These are phyloP conservation scores for Leccinum griseonigrum DNA, from an alignment of 1,284 basidiomycete genomes.

Conservation along the genomic window DNA sequence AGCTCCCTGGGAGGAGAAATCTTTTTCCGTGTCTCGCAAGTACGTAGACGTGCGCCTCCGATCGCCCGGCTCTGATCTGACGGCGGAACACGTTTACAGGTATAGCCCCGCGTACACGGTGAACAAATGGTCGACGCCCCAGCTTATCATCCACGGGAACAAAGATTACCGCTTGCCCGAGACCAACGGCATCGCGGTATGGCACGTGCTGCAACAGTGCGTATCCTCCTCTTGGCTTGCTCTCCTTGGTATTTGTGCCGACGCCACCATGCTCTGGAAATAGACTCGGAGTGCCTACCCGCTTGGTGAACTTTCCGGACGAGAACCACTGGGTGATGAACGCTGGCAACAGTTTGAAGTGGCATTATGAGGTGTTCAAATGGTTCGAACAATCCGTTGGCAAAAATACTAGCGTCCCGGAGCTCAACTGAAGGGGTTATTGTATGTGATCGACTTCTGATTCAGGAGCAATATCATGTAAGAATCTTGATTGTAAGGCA, in stretches of 20 bases:
- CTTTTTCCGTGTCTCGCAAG: conserved; percentile 55
- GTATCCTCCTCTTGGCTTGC: conserved; percentile 28
- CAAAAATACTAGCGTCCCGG: conserved; percentile 5
- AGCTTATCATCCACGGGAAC: conserved; percentile 82
- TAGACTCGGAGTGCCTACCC: conserved; percentile 73
- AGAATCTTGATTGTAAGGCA: conserved; percentile 1
- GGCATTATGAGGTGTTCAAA: conserved; percentile 86
- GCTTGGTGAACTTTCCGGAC: conserved; percentile 87
- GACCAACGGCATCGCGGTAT: conserved; percentile 77
- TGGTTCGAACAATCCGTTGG: conserved; percentile 83
- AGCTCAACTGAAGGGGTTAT: conserved; percentile 17
- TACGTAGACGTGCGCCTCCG: conserved; percentile 27
- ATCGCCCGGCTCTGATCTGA: not conserved
- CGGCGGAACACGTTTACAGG: conserved; percentile 30
- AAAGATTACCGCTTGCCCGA: conserved; percentile 86
- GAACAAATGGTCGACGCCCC: conserved; percentile 81
- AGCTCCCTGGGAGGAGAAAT: conserved; percentile 69
- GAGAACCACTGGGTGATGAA: conserved; percentile 92
- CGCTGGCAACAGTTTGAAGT: conserved; percentile 77
- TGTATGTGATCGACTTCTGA: not conserved
- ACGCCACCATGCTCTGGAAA: not conserved
- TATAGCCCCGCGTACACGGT: conserved; percentile 79
- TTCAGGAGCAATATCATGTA: not conserved
- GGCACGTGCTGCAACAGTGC: conserved; percentile 78
- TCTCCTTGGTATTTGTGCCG: not conserved